Base-by-base conservation (phyloP, 2,329 filamentous ascomycete species). In the Aspergillus clavatus region DNA sequence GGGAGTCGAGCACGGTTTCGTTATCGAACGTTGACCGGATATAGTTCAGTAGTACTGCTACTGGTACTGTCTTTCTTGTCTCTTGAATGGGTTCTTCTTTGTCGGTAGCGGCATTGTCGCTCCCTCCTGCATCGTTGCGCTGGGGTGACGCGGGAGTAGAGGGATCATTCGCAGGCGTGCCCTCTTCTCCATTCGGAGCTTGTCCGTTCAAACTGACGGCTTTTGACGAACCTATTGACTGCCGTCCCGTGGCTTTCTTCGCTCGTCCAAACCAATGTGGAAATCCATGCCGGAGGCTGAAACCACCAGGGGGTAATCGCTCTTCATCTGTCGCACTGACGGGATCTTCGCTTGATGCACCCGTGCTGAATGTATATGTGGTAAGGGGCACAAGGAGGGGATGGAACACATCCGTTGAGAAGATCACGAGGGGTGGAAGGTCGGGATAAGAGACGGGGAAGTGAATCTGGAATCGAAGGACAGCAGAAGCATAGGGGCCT, bases 391-490 rank as follows among this genome's bases (percentile, higher is more conserved):
- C 89, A 55, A 97, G 84, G 33, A 98, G 77, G 14, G 91, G 91
- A 65, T 98, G 91, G 67, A 97, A 98, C 55, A 97, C 85, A 64
- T 97, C 91, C 56, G 88, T 94, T 37, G 82, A 80, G 68, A 98
- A 95, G 43, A 85, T 91, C 54, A 98, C 81, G 14, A 90, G 75
- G 7, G 93, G 93, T 40, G 91, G 87, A 16, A 87, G 72, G 41
- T 77, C 72, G 10, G 91, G 91, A 64, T 94, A 96, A 29, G 79
- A 77, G 49, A 85, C 76, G 27, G 90, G 87, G 59, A 97, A 97
- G 19, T 84, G 84, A 53, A 97, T 86, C 56, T 93, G 84, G 69
- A 97, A 95, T 59, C 90, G 86, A 51, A 97, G 79, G 57, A 96
- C 80, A 38, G 89, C 87, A 47, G 87, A 84, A 16, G 87, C 79